Evolutionary conservation across 345 rosid genomes (phyloP).

Genomic region (Gossypium longicalyx): DNA sequence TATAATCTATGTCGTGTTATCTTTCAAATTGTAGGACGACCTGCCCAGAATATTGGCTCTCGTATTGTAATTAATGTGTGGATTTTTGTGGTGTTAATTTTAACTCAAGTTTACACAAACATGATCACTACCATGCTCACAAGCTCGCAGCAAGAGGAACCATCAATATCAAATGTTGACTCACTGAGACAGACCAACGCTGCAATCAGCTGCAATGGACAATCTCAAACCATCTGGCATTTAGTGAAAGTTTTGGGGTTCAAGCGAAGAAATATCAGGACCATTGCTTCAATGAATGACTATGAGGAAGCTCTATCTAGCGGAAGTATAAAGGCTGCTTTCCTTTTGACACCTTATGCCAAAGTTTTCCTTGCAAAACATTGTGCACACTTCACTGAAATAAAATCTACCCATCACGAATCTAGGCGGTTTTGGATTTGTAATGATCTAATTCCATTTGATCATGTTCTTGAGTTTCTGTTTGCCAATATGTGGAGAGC

Average conservation of each 20-base stretch:
- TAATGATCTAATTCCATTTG: neutral
- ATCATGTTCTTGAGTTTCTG: no score
- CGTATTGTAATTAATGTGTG: neutral
- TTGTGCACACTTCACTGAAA: neutral
- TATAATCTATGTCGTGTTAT: no score
- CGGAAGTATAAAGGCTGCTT: neutral
- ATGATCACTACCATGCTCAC: neutral
- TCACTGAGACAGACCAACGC: neutral
- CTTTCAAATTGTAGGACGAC: neutral
- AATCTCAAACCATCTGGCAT: neutral
- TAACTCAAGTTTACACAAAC: neutral
- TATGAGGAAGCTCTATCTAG: neutral
- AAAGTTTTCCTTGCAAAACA: neutral
- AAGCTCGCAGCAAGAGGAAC: neutral
- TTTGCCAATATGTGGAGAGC: no score
- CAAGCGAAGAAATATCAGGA: neutral
- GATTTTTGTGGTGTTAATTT: neutral
- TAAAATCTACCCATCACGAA: neutral
- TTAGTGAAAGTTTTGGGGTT: neutral
- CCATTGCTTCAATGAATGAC: neutral
- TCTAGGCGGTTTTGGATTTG: neutral
- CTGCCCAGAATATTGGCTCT: neutral
- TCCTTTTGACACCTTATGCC: neutral
- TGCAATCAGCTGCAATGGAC: neutral
- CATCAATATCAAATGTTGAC: neutral